Base-by-base conservation (phyloP, 495 filamentous ascomycete species). In the Podospora australis region DNA sequence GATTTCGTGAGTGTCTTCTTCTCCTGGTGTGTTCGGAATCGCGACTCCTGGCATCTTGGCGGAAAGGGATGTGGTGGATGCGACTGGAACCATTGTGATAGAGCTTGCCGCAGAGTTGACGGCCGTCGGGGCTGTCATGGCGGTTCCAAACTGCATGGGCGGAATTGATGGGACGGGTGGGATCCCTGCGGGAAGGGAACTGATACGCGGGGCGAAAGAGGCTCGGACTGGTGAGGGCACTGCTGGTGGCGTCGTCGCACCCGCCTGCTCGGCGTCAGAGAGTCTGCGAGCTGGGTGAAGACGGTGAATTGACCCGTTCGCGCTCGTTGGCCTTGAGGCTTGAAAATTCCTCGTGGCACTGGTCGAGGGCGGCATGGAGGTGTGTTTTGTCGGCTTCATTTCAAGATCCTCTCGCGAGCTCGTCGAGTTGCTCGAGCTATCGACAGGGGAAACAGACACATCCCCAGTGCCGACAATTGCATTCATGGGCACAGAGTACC, bases 351-450 rank as follows among this genome's bases (percentile, higher is more conserved):
- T 29, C 4, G 44, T 21, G 7, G 26, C 35, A 13, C 26, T 44
- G 17, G 43, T 16, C 5, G 44, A 14, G 22, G 48, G 30, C 4
- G 43, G 32, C 10, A 39, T 24, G 1, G 46, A 39, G 11, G 42
- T 41, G 28, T 54, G 55, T 32, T 49, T 53, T 11, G 39, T 43
- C 0, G 58, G 57, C 53, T 52, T 60, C 52, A 67, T 65, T 46
- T 64, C 62, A n/a, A 69, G 28, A 20, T 67, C 66, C 26, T 65
- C 66, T 34, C 57, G 52, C 14, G 66, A 69, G 48, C 61, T 63
- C 38, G 38, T 59, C 22, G 63, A 69, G 52, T 55, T 54, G 53
- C 55, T 57, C 35, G 62, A 64, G 55, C 60, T 65, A 6, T 53
- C 55, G 6, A 47, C 49, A 2, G 61, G 55, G 0, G 61, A 63